phyloP scores from a whole-genome alignment of 1,284 basidiomycete species.

The Boletellus sp. region DNA sequence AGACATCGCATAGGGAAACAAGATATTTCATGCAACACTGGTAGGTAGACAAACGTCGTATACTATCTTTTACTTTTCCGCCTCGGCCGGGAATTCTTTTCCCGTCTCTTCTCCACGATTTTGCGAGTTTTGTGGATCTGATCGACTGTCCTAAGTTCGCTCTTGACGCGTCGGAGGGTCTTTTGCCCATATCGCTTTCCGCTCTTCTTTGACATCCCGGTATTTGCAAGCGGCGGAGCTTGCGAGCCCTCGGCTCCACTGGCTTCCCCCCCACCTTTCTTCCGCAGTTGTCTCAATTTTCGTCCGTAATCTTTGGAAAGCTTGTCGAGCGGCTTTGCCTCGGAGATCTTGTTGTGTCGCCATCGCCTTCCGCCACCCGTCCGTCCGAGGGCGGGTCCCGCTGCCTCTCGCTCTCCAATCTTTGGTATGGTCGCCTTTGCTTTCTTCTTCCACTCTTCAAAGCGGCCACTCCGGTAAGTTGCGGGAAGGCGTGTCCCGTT shows the following conservation, averaged over 20 bases:
- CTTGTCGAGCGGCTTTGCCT: conserved; percentile 73
- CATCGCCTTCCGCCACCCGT: conserved; percentile 53
- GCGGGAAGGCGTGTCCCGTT: conserved; percentile 92
- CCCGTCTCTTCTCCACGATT: conserved; percentile 55
- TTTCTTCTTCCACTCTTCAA: conserved; percentile 92
- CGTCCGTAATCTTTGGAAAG: conserved; percentile 66
- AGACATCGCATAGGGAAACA: conserved; percentile 20
- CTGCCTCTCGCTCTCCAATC: conserved; percentile 67
- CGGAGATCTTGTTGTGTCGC: conserved; percentile 59
- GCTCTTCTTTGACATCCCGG: conserved; percentile 26
- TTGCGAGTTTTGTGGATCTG: conserved; percentile 80
- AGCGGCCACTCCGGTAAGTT: conserved; percentile 88
- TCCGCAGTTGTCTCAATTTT: conserved; percentile 59
- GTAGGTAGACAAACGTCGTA: conserved; percentile 10
- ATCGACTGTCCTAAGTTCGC: conserved; percentile 78
- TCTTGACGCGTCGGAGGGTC: conserved; percentile 60
- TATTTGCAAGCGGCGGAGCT: conserved; percentile 13
- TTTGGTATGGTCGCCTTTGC: conserved; percentile 69
- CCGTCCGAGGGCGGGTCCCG: conserved; percentile 28
- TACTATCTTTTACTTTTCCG: conserved; percentile 48
- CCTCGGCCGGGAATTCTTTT: conserved; percentile 73
- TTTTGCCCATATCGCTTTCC: conserved; percentile 55
- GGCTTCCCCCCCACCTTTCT: conserved; percentile 40
- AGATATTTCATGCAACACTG: not conserved
- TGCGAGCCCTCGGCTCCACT: conserved; percentile 19